Percentiles rank a stretch among this genome's conserved stretches.
Conservation (phyloP, 148 eudicot species). For the Vaccinium corymbosum region DNA sequence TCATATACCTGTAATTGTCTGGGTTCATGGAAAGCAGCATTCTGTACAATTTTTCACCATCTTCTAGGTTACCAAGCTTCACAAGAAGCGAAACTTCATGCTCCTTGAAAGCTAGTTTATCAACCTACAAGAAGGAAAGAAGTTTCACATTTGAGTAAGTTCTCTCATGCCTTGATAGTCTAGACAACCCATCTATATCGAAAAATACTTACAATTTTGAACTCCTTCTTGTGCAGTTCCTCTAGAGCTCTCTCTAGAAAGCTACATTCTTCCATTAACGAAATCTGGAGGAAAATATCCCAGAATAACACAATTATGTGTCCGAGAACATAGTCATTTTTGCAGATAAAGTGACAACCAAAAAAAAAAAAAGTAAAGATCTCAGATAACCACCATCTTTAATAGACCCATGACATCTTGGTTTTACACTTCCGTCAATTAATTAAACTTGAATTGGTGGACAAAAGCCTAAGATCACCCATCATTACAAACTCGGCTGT, state of each 20-base stretch:
- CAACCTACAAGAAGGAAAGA: conserved; percentile 48
- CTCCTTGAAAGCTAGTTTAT: conserved; percentile 80
- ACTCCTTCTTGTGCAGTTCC: conserved; percentile 74
- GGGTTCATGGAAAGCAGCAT: conserved; percentile 86
- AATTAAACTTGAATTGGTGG: not conserved
- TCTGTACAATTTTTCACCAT: conserved; percentile 67
- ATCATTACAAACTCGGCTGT: not conserved
- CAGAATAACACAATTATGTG: not conserved
- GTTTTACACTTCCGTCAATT: conserved; percentile 7
- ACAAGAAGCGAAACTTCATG: conserved; percentile 84
- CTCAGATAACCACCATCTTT: not conserved
- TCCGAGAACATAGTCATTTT: conserved; percentile 1
- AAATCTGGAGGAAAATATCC: conserved; percentile 42
- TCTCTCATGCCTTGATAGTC: not conserved
- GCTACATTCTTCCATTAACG: conserved; percentile 88
- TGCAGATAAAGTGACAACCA: not conserved
- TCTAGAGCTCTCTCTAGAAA: conserved; percentile 71
- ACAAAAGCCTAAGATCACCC: not conserved
- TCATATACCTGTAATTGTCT: conserved; percentile 83
- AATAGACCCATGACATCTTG: not conserved
- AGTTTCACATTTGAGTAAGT: conserved; percentile 2
- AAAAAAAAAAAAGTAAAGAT: not conserved
- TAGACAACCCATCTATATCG: not conserved
- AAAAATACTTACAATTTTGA: conserved; percentile 66
- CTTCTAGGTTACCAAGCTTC: conserved; percentile 68